Evolutionary conservation across 441 rosid species (phyloP).

Genomic region (Aleurites moluccanus): DNA sequence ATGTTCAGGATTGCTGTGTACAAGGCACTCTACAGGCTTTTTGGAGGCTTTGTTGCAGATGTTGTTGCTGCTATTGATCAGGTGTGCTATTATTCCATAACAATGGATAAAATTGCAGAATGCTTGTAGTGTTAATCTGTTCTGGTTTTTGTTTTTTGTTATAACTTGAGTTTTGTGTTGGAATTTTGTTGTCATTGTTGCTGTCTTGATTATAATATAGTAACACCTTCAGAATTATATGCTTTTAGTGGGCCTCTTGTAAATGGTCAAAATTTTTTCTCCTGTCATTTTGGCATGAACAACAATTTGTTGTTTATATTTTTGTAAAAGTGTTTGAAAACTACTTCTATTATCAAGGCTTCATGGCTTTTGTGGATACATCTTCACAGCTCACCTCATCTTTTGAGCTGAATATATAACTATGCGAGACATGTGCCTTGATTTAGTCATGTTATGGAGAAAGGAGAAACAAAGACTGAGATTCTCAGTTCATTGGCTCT

Average conservation of each 20-base stretch:
- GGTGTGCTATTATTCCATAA: slow-evolving; percentile 38
- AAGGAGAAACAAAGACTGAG: not conserved
- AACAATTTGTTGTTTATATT: not conserved
- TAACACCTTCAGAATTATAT: not conserved
- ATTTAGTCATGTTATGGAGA: not conserved
- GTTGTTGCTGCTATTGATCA: slow-evolving; percentile 99
- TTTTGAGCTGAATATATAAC: not conserved
- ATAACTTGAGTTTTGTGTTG: not conserved
- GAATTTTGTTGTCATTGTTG: not conserved
- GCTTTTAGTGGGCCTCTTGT: not conserved
- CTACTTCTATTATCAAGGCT: not conserved
- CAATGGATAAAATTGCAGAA: not conserved
- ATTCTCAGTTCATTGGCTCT: not conserved
- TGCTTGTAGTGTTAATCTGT: not conserved
- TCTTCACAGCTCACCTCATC: slow-evolving; percentile 3
- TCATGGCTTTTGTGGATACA: not conserved
- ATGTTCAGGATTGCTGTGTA: slow-evolving; percentile 90
- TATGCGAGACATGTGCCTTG: not conserved
- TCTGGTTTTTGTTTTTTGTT: not conserved
- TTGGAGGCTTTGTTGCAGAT: slow-evolving; percentile 96
- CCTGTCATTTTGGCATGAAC: not conserved
- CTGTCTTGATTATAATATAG: not conserved
- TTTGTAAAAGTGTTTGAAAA: not conserved
- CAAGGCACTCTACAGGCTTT: slow-evolving; percentile 92
- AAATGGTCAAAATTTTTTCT: not conserved